Conservation (phyloP, 331 rosid genomes). For the Rhamnella rubrinervis region DNA sequence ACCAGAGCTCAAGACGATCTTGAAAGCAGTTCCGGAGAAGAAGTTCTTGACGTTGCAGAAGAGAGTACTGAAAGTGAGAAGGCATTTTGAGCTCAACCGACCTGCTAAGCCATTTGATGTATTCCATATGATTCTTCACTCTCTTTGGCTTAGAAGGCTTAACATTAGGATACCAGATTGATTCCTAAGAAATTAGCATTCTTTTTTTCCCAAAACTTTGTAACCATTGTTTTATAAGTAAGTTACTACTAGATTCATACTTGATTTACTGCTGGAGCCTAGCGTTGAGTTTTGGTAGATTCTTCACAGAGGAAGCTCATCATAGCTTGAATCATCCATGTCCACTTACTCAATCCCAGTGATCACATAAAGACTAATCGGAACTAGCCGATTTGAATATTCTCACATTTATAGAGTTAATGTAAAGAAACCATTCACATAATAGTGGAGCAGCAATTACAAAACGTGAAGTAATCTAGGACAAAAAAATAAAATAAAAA, state of each 20-base stretch:
- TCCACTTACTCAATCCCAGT: too few relatives aligned
- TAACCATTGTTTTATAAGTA: background rate
- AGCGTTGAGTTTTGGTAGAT: too few relatives aligned
- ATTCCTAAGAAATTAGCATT: background rate
- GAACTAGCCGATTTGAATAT: too few relatives aligned
- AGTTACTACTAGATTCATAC: background rate
- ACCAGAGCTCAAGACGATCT: conserved; percentile 29
- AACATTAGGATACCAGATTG: conserved; percentile 23
- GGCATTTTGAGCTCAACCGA: conserved; percentile 34
- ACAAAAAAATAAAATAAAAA: too few relatives aligned
- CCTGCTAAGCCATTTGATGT: conserved; percentile 36
- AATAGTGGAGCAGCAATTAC: too few relatives aligned
- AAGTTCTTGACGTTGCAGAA: conserved; percentile 24
- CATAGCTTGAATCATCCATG: too few relatives aligned
- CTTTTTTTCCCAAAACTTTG: background rate
- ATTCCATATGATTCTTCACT: conserved; percentile 33
- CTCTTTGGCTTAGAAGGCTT: conserved; percentile 34
- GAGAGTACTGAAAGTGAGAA: conserved; percentile 26
- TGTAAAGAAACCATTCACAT: too few relatives aligned
- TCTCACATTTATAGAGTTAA: too few relatives aligned
- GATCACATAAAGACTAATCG: too few relatives aligned
- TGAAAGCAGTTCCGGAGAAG: conserved; percentile 18
- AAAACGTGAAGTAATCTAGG: too few relatives aligned
- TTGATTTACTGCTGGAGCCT: too few relatives aligned
- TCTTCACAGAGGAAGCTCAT: too few relatives aligned